phyloP scores from a whole-genome alignment of 1,284 basidiomycete genomes.

The Pseudozyma flocculosa region DNA sequence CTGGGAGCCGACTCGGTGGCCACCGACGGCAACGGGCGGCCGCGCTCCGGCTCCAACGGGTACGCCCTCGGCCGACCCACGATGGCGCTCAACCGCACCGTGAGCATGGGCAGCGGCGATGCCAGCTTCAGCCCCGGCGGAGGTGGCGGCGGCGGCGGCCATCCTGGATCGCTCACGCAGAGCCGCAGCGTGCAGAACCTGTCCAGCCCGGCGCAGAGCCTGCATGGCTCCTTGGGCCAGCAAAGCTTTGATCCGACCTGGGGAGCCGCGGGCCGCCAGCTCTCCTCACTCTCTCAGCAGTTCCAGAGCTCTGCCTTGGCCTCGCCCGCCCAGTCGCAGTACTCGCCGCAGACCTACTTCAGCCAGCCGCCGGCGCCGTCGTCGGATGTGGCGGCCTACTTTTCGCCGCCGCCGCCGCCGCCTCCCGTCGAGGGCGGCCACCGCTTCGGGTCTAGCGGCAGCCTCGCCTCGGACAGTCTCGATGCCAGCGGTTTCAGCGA shows the following conservation, averaged over 20 bases:
- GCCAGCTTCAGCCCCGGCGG: slow-evolving; percentile 5
- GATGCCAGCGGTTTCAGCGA: slow-evolving; percentile 38
- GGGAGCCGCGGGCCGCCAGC: slow-evolving; percentile 22
- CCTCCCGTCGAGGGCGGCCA: slow-evolving; percentile 10
- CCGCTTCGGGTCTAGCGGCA: slow-evolving; percentile 11
- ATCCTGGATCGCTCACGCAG: slow-evolving; percentile 5
- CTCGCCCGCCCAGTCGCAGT: slow-evolving; percentile 34
- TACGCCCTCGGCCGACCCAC: slow-evolving; percentile 12
- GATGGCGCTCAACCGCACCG: slow-evolving; percentile 22
- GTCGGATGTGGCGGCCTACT: too few relatives aligned
- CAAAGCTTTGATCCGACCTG: slow-evolving; percentile 16
- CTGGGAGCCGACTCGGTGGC: slow-evolving; percentile 17
- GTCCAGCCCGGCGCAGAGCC: slow-evolving; percentile 9
- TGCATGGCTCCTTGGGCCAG: slow-evolving; percentile 5
- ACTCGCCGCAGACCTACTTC: slow-evolving; percentile 33
- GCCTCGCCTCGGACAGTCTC: slow-evolving; percentile 16
- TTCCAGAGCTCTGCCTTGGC: slow-evolving; percentile 30
- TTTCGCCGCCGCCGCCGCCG: too few relatives aligned
- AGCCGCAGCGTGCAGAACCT: slow-evolving; percentile 30
- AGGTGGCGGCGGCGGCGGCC: neutral
- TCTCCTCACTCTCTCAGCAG: slow-evolving; percentile 18
- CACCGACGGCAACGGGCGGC: slow-evolving; percentile 9
- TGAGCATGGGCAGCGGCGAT: slow-evolving; percentile 32
- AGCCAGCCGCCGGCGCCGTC: too few relatives aligned
- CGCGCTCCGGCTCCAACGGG: slow-evolving; percentile 25